Base-by-base conservation (phyloP, 805 yeast species). In the Blastobotrys robertii region DNA sequence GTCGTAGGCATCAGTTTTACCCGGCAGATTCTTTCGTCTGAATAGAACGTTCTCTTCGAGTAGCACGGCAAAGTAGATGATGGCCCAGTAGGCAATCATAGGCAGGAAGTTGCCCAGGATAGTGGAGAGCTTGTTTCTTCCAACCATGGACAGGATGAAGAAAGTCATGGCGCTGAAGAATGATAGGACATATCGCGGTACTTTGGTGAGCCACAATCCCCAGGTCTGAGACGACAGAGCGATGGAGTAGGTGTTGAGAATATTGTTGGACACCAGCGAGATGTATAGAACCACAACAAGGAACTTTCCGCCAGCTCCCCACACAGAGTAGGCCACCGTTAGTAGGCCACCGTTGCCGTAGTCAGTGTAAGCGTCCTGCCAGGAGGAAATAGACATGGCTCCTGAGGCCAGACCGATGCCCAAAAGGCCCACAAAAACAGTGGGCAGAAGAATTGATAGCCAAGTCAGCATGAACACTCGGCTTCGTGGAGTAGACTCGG, bases 21-120 rank as follows among this genome's bases (percentile, higher is more conserved):
- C 57, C 10, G 76, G 57, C 44, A 67, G 62, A 34, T 64, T 53
- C 38, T 60, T 50, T 37, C 77, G 69, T 56, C 95, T 71, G 65
- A 85, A 85, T 12, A 84, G 68, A 3, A 70, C 44, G 55, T 84
- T 84, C 58, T 85, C 95, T 50, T 82, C 84, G 2, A 84, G 46
- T 30, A 84, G 62, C 37, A 85, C 58, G n/a, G 75, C 72, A 53
- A 80, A 75, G 59, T 85, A 86, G 65, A 85, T 83, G 45, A 88
- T 76, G 44, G 84, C 75, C 95, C 95, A 85, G 63, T 85, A 85
- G 1, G 94, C 94, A 45, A 85, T 74, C 95, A 85, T 85, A 8
- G 95, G 95, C 54, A 85, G 66, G 62, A 85, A 85, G 55, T 85
- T 85, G 8, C 85, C 77, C 51, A 85, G 65, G 46, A 86, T 84